Evolutionary conservation across 2,329 filamentous ascomycete species (phyloP), one percentile per base, ranked within the genome.

Genomic region (Ophiosphaerella herpotricha): DNA sequence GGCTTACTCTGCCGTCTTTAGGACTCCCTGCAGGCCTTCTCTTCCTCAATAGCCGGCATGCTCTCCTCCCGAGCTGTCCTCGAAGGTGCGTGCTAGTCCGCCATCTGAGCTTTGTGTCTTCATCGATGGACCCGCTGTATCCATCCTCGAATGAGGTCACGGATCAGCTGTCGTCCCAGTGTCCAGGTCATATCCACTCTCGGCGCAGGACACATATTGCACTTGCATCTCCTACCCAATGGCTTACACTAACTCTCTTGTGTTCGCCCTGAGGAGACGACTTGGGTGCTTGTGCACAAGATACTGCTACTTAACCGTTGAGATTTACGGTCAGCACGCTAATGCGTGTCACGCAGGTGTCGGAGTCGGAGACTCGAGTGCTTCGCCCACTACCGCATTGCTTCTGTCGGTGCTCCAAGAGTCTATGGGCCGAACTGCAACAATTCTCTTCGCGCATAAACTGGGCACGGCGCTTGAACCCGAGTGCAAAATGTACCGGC

Each of bases 401-500:
- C 82, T 96, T 9, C 83, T 96, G 43, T 90, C 89, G 26, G 88
- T 96, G 54, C 77, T 94, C 8, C 90, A 94, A 72, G 89, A 94
- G 58, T 88, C 86, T 43, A 87, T 89, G 53, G 91, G 90, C 7
- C 85, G 91, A 6, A 76, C 96, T 23, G 89, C 90, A 1, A 96
- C 91, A 0, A 96, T 96, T 52, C 73, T 90, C 8, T 96, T 96
- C 70, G 92, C 91, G 1, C 87, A 95, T 70, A 82, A 85, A 37
- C 85, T 93, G 50, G 91, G 91, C 33, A 88, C 88, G 39, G 83
- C 89, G 29, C 87, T 96, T 40, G 91, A 95, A 71, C 90, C 91
- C 2, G 91, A 97, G 70, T 93, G 90, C 77, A 97, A 97, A 72
- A 87, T 84, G 72, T 96, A 92, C 74, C 87, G 91, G 13, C 87